Conservation (phyloP, 1,139 yeast genomes). For the Blastobotrys elegans region DNA sequence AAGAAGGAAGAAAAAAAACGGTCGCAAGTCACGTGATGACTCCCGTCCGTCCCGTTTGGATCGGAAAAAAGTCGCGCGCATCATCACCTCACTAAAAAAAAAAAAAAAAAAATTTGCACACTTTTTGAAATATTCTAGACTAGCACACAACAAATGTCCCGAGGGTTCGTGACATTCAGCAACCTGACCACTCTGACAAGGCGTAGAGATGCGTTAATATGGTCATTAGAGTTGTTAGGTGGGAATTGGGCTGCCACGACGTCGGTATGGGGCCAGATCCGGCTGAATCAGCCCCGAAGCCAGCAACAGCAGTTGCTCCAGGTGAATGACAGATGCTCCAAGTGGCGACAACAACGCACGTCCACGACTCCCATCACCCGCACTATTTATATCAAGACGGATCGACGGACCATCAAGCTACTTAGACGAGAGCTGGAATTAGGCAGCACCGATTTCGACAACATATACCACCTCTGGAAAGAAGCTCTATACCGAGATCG, state of each 20-base stretch:
- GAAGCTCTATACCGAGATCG: not conserved
- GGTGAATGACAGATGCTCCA: no score
- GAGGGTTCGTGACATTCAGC: conserved; percentile 14
- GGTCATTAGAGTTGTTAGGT: conserved; percentile 14
- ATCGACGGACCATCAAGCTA: not conserved
- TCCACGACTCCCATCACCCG: no score
- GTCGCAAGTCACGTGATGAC: no score
- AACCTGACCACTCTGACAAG: conserved; percentile 13
- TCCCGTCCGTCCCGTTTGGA: no score
- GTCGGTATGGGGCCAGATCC: not conserved
- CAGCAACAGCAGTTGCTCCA: no score
- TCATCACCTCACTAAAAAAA: conserved; percentile 1
- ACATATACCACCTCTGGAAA: not conserved
- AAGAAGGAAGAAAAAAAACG: no score
- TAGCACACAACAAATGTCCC: not conserved
- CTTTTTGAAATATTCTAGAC: not conserved
- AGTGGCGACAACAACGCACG: no score
- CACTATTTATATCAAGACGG: no score
- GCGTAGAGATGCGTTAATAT: conserved; percentile 14
- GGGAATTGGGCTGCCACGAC: not conserved
- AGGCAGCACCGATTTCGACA: not conserved
- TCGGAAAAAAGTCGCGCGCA: no score
- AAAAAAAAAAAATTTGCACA: not conserved
- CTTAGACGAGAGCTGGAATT: not conserved
- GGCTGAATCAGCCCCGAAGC: no score